A percentile compares a stretch with the other conserved stretches of the same genome.
phyloP scores from a whole-genome alignment of 2,329 filamentous ascomycete genomes.

The Penicillium brevicompactum region DNA sequence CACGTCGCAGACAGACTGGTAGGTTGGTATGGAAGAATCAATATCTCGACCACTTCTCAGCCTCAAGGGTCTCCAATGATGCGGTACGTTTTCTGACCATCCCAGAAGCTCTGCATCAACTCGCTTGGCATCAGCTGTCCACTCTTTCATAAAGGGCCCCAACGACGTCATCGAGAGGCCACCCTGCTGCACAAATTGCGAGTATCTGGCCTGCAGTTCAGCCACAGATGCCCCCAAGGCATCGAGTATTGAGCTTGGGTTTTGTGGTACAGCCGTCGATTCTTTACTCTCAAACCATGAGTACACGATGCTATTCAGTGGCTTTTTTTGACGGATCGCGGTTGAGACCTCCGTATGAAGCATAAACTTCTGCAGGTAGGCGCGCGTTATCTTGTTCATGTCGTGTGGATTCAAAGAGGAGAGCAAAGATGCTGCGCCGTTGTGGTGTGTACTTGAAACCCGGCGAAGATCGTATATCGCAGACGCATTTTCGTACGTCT shows the following conservation, averaged over 20 bases:
- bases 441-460: constrained; percentile 15
- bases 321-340: neutral
- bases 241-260: neutral
- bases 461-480: constrained; percentile 19
- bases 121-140: neutral
- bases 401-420: neutral
- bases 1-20: constrained; percentile 21
- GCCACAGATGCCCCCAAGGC: neutral
- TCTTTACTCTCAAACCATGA: neutral
- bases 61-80: constrained; percentile 20
- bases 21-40: constrained; percentile 22
- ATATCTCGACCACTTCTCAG: constrained; percentile 21
- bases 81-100: constrained; percentile 5
- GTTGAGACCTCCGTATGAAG: neutral
- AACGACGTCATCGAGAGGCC: neutral
- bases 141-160: neutral
- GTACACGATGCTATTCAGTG: neutral
- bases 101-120: neutral
- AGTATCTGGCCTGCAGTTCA: neutral
- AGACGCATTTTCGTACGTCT: constrained; percentile 20
- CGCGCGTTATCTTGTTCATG: neutral
- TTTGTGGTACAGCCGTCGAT: neutral
- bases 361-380: neutral
- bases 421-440: constrained; percentile 20
- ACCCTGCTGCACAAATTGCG: neutral